Base-by-base conservation (phyloP, 2,329 filamentous ascomycete species). In the Ascochyta viciae-villosae region DNA sequence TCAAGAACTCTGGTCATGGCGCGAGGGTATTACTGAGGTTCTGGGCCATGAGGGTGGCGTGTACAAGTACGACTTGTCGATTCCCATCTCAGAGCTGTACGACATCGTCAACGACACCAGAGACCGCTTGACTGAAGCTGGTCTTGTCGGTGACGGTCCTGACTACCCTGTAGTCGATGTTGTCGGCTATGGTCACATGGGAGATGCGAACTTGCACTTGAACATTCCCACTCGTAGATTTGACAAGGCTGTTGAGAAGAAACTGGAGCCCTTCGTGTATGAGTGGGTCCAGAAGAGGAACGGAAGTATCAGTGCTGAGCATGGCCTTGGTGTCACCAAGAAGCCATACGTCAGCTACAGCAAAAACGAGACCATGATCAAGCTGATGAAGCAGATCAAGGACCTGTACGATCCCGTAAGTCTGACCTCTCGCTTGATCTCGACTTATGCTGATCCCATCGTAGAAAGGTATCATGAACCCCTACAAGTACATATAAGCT, bases 111-210 rank as follows among this genome's bases (percentile, higher is more conserved):
- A 95, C 63, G 95, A 98, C 66, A 89, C 88, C 22, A 85, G 89
- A 61, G 86, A 85, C 49, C 87, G 88, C 49, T 83, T 99, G 63
- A 82, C 84, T 1, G 83, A 87, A 50, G 88, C 88, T 29, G 92
- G 92, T 0, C 83, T 98, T 2, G 82, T 96, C 37, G 76, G 79
- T 44, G 90, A 91, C 49, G 88, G 91, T 40, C 86, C 88, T 6
- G 87, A 87, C 41, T 85, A 88, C 73, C 91, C 93, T 1, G 93
- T 96, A 6, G 85, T 96, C 1, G 90, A 89, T 54, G 93, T 97
- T n/a, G 87, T 97, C 19, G 95, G 95, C 19, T 99, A 97, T 73
- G 95, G 95, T 31, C 95, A 99, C 76, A 98, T 99, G 93, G 96
- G 95, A 35, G 95, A 99, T 77, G 87, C 90, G 3, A 99, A 99